A percentile compares a stretch with the other conserved stretches of the same genome.
phyloP scores from a whole-genome alignment of 257 asterid species.

The Thymus mandschuricus region DNA sequence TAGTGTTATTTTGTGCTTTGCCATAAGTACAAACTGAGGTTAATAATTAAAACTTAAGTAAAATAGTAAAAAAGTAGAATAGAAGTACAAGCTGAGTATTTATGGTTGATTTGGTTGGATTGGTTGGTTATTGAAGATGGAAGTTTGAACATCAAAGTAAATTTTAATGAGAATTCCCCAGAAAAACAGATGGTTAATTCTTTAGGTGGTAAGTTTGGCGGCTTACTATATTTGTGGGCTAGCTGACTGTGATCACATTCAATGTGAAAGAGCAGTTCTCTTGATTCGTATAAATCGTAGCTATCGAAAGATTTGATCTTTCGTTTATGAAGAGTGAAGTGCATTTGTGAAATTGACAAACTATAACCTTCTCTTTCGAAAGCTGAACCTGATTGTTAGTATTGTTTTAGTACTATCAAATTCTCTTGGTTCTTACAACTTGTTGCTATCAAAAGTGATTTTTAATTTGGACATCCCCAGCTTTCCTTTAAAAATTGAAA shows the following conservation, averaged over 20 bases:
- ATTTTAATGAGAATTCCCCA: not conserved
- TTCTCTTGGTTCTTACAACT: too few relatives aligned
- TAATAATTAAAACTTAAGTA: too few relatives aligned
- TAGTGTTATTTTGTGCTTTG: slow-evolving; percentile 8
- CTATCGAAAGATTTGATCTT: not conserved
- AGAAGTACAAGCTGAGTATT: not conserved
- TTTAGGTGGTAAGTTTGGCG: not conserved
- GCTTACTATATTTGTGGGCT: not conserved
- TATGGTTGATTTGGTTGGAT: not conserved
- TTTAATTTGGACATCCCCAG: too few relatives aligned
- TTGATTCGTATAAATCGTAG: not conserved
- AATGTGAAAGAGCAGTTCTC: not conserved
- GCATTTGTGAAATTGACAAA: not conserved
- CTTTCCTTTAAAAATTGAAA: too few relatives aligned
- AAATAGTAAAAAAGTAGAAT: too few relatives aligned
- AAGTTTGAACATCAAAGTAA: not conserved
- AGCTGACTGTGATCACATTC: not conserved
- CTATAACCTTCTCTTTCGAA: slow-evolving; percentile 1
- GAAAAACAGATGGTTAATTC: not conserved
- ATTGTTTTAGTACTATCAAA: not conserved
- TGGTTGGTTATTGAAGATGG: slow-evolving; percentile 13
- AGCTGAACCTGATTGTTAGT: slow-evolving; percentile 10
- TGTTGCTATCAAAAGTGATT: too few relatives aligned
- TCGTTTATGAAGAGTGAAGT: not conserved
- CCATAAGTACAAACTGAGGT: too few relatives aligned